phyloP scores from a whole-genome alignment of 441 rosid species.

The Gossypium lobatum region DNA sequence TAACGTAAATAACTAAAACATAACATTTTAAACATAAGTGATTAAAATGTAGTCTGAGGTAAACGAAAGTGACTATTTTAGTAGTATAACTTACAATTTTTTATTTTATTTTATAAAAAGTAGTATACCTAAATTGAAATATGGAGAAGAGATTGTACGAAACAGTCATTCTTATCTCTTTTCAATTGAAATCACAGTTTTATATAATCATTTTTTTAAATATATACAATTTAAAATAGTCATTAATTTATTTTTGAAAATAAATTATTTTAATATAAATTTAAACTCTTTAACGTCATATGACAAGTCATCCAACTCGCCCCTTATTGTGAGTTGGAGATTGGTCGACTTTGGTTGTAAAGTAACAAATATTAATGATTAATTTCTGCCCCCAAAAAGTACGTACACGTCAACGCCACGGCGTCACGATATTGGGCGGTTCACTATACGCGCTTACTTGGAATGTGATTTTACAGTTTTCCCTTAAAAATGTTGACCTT shows the following conservation, averaged over 20 bases:
- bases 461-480: not conserved
- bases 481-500: not conserved
- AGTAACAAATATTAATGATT: not conserved
- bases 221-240: too few relatives aligned
- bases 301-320: not conserved
- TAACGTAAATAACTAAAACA: too few relatives aligned
- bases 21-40: too few relatives aligned
- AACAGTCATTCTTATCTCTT: too few relatives aligned
- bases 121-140: too few relatives aligned
- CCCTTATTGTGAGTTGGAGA: not conserved
- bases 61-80: too few relatives aligned
- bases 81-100: too few relatives aligned
- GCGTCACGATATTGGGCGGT: not conserved
- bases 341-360: constrained; percentile 1
- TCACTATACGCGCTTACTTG: not conserved
- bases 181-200: too few relatives aligned
- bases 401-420: not conserved
- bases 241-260: not conserved
- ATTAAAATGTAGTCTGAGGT: too few relatives aligned
- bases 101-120: too few relatives aligned
- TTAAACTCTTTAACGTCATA: not conserved
- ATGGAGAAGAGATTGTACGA: too few relatives aligned
- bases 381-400: not conserved
- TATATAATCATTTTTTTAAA: accelerated
- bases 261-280: not conserved